Base-by-base conservation (phyloP, 352 stramenopile species). In the Globisporangium middletonii region DNA sequence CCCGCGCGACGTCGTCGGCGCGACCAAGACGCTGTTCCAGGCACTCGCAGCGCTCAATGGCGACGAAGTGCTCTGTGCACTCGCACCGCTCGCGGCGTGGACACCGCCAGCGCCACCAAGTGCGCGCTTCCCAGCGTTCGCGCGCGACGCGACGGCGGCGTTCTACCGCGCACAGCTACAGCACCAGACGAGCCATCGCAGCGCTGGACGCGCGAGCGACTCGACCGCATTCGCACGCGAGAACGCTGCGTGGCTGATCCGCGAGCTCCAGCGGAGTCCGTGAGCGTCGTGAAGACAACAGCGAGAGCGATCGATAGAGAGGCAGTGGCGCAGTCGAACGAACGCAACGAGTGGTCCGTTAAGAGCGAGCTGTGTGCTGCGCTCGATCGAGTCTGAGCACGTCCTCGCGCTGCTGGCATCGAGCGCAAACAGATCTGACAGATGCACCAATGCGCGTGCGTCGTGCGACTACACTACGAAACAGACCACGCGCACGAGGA, bases 21-120 rank as follows among this genome's bases (percentile, higher is more conserved):
- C 67, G 55, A 69, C 75, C 0, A 68, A 71, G 9, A 55, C 72
- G 8, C 56, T 90, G 7, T 79, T 92, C 37, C 43, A 55, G 26
- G 65, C 68, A 18, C 59, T 93, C 3, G 72, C 64, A 6, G 51
- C 63, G 13, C 59, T 90, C 13, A 93, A 93, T 43, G 69, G 77
- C 50, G 81, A 93, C 50, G 75, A 90, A 59, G 80, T 91, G 7
- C 90, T 93, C 52, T 81, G 72, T 42, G 63, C 67, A 1, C 37
- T 91, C 47, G 81, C 75, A 13, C 53, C 69, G 44, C 59, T 87
- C 13, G 69, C 71, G 0, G 50, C 74, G 41, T 93, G 83, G 83
- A 51, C 68, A 6, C 80, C 80, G 2, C 73, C 67, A n/a, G 15
- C 57, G 4, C 73, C 80, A 12, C 77, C 79, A 2, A 77, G 67